Base-by-base conservation (phyloP, 768 basidiomycete genomes). In the Pleurotus tuoliensis region DNA sequence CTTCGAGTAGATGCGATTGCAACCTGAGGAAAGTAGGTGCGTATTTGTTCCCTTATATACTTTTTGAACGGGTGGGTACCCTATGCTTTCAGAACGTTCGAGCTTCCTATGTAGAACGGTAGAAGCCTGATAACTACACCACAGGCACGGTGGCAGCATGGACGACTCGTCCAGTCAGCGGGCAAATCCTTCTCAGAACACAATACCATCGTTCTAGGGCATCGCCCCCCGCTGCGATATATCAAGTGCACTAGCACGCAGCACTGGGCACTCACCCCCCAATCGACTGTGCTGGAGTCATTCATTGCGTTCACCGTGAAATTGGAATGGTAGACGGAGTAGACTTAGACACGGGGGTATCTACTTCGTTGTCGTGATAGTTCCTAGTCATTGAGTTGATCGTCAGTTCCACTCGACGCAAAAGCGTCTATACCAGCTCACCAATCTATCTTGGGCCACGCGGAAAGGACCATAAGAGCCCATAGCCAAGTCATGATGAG, bases 1-100 rank as follows among this genome's bases (percentile, higher is more conserved):
- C 15, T 41, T 53, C 34, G n/a, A 53, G 41, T 44, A 53, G 51
- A 53, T 53, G 51, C 51, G 51, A 53, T 39, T 53, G 51, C 51
- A 53, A 53, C 51, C 39, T 53, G 51, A 53, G 20, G 51, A 53
- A 27, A 40, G 5, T 5, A 53, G 18, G 51, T 37, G 18, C 34
- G 13, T 6, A 9, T 11, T 1, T 6, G 3, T 41, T 3, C 18
- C 22, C 39, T 41, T 53, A 16, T 53, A 41, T 53, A 53, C 51
- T 39, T 41, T 15, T 12, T 22, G 20, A 47, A 12, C 15, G 20
- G 51, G 2, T 11, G 51, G 39, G 11, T 50, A 20, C 7, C 48
- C 11, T 50, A 50, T 37, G 48, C 37, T 50, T 50, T 34, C 48
- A 20, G 37, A 50, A 27, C 48, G 8, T 34, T 34, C 15, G 15